phyloP scores from a whole-genome alignment of 371 early-diverging fungal genomes.

The Saksenaea vasiformis region DNA sequence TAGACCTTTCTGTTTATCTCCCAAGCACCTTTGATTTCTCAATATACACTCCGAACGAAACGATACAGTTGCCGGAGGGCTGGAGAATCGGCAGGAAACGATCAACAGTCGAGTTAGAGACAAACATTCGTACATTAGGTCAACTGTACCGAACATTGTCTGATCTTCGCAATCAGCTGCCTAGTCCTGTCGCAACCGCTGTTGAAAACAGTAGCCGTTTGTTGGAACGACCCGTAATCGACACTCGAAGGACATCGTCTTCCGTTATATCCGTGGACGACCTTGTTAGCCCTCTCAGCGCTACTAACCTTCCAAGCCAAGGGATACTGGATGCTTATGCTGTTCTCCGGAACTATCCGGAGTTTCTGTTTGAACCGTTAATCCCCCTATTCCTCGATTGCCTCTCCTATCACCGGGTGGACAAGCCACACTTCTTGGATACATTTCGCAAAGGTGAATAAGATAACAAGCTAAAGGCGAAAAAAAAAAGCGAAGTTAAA shows the following conservation, averaged over 20 bases:
- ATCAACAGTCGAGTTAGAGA: slow-evolving; percentile 32
- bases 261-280: background rate
- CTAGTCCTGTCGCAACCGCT: slow-evolving; percentile 20
- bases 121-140: slow-evolving; percentile 39
- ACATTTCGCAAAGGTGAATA: slow-evolving; percentile 16
- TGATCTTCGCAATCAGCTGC: slow-evolving; percentile 27
- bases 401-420: slow-evolving; percentile 17
- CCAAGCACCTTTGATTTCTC: slow-evolving; percentile 2
- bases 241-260: background rate
- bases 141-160: slow-evolving; percentile 27
- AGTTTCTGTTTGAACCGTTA: slow-evolving; percentile 25
- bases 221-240: background rate
- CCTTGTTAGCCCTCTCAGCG: background rate
- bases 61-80: slow-evolving; percentile 22
- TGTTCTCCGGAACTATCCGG: slow-evolving; percentile 19
- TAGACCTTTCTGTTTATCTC: background rate
- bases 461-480: background rate
- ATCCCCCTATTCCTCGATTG: slow-evolving; percentile 17
- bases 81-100: slow-evolving; percentile 27
- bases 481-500: background rate
- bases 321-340: slow-evolving; percentile 9
- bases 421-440: slow-evolving; percentile 14
- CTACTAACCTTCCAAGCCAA: slow-evolving; percentile 1
- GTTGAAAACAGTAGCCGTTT: slow-evolving; percentile 14
- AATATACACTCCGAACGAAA: background rate